These are phyloP conservation scores for Penicillium sp. DNA, from an alignment of 2,329 filamentous ascomycete genomes.

Conservation along the genomic window DNA sequence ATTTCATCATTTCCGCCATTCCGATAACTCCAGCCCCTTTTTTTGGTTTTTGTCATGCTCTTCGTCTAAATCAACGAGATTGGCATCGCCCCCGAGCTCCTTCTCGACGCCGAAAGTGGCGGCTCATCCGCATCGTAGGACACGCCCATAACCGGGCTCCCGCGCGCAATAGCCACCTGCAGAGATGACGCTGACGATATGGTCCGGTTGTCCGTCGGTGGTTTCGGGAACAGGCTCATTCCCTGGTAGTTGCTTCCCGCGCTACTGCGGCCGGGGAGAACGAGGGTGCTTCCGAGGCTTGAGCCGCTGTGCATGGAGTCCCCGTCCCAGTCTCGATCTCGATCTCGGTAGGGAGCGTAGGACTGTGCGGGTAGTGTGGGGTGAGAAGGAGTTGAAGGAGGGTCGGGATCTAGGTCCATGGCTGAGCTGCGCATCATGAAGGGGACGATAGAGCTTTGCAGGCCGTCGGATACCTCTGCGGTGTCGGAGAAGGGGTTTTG, in stretches of 20 bases:
- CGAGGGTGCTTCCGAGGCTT: slow-evolving; percentile 35
- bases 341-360: slow-evolving; percentile 1
- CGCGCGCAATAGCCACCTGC: slow-evolving; percentile 14
- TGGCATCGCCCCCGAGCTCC: slow-evolving; percentile 18
- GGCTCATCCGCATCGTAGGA: slow-evolving; percentile 38
- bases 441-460: slow-evolving; percentile 3
- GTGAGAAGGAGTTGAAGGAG: background rate
- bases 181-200: slow-evolving; percentile 1
- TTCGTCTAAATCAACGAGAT: slow-evolving; percentile 5
- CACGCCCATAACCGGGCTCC: slow-evolving; percentile 37
- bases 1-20: no score
- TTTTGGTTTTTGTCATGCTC: no score
- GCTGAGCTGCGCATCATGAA: slow-evolving; percentile 4
- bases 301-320: slow-evolving; percentile 25
- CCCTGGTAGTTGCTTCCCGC: slow-evolving; percentile 26
- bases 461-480: slow-evolving; percentile 4
- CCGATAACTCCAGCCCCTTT: no score
- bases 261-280: slow-evolving; percentile 34
- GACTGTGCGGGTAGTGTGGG: background rate
- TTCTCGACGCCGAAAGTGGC: slow-evolving; percentile 38
- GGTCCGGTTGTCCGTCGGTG: background rate
- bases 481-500: slow-evolving; percentile 25
- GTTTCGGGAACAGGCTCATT: slow-evolving; percentile 22
- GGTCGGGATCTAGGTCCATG: background rate
- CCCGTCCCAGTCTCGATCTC: background rate